Evolutionary conservation across 345 rosid genomes (phyloP).

Genomic region (Mangifera indica): DNA sequence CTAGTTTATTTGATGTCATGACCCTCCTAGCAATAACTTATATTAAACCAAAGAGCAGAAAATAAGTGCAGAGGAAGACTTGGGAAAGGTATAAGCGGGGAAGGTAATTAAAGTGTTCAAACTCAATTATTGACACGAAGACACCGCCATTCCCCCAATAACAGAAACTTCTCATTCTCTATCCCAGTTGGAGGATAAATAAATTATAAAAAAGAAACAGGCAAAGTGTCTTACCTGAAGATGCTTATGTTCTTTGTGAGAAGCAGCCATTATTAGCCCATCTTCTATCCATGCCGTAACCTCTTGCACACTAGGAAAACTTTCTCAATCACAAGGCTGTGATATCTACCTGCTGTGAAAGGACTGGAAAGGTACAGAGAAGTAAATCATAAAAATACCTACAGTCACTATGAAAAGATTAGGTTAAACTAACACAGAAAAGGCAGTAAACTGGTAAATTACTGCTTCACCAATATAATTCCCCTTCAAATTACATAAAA

Average conservation of each 20-base stretch:
- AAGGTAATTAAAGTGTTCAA: background rate
- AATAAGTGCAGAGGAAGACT: background rate
- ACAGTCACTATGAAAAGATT: background rate
- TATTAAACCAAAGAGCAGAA: background rate
- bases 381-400: constrained; percentile 10
- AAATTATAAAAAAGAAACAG: background rate
- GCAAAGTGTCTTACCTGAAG: constrained; percentile 52
- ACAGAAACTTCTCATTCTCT: background rate
- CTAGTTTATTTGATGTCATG: background rate
- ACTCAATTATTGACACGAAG: background rate
- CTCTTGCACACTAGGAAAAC: constrained; percentile 73
- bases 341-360: constrained; percentile 88
- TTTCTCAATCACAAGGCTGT: constrained; percentile 79
- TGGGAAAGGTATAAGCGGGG: background rate
- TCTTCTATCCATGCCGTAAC: constrained; percentile 95
- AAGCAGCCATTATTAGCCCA: constrained; percentile 92
- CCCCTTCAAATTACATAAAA: background rate
- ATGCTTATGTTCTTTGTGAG: constrained; percentile 74
- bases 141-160: background rate
- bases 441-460: background rate
- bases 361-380: constrained; percentile 47
- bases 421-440: background rate
- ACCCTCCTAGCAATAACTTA: background rate
- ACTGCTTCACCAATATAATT: background rate
- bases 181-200: background rate